Percentiles rank a stretch among this genome's conserved stretches.
Evolutionary conservation across 805 yeast species (phyloP).

Genomic region (Wickerhamomyces subpelliculosus): DNA sequence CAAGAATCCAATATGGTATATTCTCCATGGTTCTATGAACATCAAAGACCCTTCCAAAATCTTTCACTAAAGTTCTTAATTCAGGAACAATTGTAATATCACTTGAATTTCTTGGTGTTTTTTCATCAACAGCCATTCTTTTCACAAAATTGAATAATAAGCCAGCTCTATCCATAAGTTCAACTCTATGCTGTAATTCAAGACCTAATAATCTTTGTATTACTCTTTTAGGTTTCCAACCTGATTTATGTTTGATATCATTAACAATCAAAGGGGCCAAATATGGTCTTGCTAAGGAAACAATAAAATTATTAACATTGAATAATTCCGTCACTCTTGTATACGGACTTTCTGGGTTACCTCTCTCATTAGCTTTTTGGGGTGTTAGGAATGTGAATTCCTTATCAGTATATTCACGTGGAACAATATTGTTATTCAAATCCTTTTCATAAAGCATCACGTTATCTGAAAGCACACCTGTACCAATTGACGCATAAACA

Average conservation of each 20-base stretch:
- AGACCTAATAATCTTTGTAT: conserved; percentile 37
- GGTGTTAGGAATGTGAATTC: conserved; percentile 29
- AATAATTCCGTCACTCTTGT: conserved; percentile 85
- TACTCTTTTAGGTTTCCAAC: conserved; percentile 29
- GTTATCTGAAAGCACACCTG: conserved; percentile 54
- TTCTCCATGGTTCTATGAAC: conserved; percentile 77
- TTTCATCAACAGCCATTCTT: conserved; percentile 81
- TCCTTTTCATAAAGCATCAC: conserved; percentile 54
- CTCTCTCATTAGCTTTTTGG: conserved; percentile 37
- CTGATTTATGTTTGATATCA: conserved; percentile 66
- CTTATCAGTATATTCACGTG: conserved; percentile 34
- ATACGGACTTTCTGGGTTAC: conserved; percentile 61
- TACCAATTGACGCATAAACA: conserved; percentile 75
- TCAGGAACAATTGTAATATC: conserved; percentile 92
- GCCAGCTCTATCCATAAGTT: conserved; percentile 73
- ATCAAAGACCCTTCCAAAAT: conserved; percentile 30
- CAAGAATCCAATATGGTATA: conserved; percentile 81
- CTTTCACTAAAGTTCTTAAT: conserved; percentile 46
- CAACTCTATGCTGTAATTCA: conserved; percentile 81
- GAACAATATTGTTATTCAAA: conserved; percentile 55
- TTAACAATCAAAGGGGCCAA: conserved; percentile 83
- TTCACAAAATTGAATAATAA: conserved; percentile 62
- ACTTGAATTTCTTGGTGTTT: conserved; percentile 69
- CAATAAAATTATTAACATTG: conserved; percentile 89
- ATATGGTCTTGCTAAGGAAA: conserved; percentile 89